Conservation (phyloP, 768 basidiomycete genomes). For the Agaricus bisporus region DNA sequence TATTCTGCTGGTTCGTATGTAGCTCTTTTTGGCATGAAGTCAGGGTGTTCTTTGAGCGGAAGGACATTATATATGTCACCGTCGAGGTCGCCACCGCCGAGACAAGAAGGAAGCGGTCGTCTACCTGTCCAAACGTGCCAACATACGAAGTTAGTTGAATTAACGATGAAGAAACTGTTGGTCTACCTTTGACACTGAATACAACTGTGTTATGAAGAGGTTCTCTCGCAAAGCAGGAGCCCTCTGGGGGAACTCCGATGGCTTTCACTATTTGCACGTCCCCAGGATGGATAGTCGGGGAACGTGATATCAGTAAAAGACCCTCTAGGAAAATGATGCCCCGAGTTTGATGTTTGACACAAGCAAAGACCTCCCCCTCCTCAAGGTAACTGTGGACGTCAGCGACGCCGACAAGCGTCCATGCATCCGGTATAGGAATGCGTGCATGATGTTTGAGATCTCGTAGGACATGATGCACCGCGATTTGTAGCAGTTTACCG, state of each 20-base stretch:
- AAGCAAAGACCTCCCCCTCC: slow-evolving; percentile 57
- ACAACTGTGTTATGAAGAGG: slow-evolving; percentile 58
- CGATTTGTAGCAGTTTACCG: slow-evolving; percentile 43
- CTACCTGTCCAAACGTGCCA: slow-evolving; percentile 28
- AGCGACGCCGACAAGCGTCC: slow-evolving; percentile 68
- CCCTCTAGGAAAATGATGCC: slow-evolving; percentile 44
- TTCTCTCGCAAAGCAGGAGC: slow-evolving; percentile 46
- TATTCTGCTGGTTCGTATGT: slow-evolving; percentile 39
- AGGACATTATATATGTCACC: slow-evolving; percentile 56
- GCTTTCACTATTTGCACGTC: slow-evolving; percentile 57
- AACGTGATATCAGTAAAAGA: slow-evolving; percentile 50
- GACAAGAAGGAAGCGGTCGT: slow-evolving; percentile 54
- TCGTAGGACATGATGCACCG: slow-evolving; percentile 58
- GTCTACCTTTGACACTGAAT: slow-evolving; percentile 51
- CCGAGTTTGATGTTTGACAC: slow-evolving; percentile 38
- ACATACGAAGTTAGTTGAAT: too few relatives aligned
- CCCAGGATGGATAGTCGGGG: slow-evolving; percentile 65
- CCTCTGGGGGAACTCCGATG: slow-evolving; percentile 51
- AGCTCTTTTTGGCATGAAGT: slow-evolving; percentile 13
- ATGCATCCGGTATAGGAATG: slow-evolving; percentile 58
- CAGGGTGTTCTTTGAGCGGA: slow-evolving; percentile 32
- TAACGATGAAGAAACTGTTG: not conserved
- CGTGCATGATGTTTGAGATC: slow-evolving; percentile 59
- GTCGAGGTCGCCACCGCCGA: slow-evolving; percentile 69
- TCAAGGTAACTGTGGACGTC: slow-evolving; percentile 52